Base-by-base conservation (phyloP, 2,329 filamentous ascomycete genomes). In the Thyridium curvatum region DNA sequence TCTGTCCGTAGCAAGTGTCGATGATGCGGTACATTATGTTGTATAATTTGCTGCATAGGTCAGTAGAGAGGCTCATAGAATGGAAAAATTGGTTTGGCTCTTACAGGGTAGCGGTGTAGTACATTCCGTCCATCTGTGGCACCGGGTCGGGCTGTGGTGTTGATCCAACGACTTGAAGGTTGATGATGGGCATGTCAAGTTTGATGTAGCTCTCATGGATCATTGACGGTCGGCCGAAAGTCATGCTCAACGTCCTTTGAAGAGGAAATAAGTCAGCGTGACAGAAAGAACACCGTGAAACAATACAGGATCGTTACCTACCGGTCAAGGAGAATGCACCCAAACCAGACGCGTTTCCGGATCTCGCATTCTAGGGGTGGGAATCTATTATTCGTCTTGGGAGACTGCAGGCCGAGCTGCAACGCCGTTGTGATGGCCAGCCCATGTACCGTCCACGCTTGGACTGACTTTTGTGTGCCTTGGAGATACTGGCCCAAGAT, bases 401-500 rank as follows among this genome's bases (percentile, higher is more conserved):
- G 52, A 0, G 66, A 72, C 41, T 77, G 72, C 0, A 77, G 50
- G 0, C 74, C 73, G 2, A 78, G 53, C 21, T 72, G 66, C 18
- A 72, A 55, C 0, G 72, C 72, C 1, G 67, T 65, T 41, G 65
- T 69, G 3, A 76, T 64, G 0, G 71, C 65, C 1, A 77, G 56
- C 0, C 74, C 72, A 43, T 77, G 74, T 0, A 69, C 60, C 0
- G 62, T 70, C 72, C 73, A 78, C 2, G 73, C 67, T 39, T 74
- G 65, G 3, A 73, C 58, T 0, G 72, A 74, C 15, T 65, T 66
- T 30, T 73, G 68, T 0, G 71, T 74, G 2, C 72, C 71, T 46
- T 77, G 72, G 0, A 76, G 58, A 41, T 76, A 77, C 35, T 72
- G 68, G 4, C 63, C 64, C 45, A 68, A 60, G 1, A 77, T 42